A percentile compares a stretch with the other conserved stretches of the same genome.
Conservation (phyloP, 257 asterid genomes). For the Petunia axillaris region DNA sequence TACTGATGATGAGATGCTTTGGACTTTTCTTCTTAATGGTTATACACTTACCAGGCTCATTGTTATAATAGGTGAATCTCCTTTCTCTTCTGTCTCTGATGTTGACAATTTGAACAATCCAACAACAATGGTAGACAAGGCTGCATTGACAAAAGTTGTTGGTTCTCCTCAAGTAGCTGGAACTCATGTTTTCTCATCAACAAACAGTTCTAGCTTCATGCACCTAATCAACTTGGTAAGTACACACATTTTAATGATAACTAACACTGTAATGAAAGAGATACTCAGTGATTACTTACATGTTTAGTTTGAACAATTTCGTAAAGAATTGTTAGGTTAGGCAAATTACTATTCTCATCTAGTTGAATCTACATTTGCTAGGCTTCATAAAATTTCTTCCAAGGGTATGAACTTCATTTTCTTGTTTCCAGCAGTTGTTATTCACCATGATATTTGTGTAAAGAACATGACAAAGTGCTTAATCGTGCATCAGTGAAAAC, state of each 20-base stretch:
- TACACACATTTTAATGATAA: neutral
- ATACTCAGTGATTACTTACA: neutral
- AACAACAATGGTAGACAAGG: conserved; percentile 64
- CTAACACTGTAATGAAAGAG: neutral
- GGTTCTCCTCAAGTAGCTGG: conserved; percentile 57
- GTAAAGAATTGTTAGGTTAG: neutral
- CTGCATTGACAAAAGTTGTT: conserved; percentile 64
- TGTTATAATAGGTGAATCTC: conserved; percentile 79
- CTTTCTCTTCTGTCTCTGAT: conserved; percentile 98
- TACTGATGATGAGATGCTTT: neutral
- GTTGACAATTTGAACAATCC: conserved; percentile 91
- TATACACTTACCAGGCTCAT: conserved; percentile 24
- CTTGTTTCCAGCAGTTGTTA: neutral
- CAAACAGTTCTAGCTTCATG: conserved; percentile 43
- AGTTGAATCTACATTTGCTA: too few relatives aligned
- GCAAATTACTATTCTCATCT: neutral
- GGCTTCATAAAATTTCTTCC: conserved; percentile 19
- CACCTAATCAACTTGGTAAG: conserved; percentile 53
- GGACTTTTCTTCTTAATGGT: neutral
- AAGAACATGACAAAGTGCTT: neutral
- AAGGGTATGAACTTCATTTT: neutral
- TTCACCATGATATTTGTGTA: neutral
- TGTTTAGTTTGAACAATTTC: conserved; percentile 8
- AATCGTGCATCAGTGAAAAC: neutral
- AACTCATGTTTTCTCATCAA: conserved; percentile 40